Conservation (phyloP, 2,329 filamentous ascomycete genomes). For the Grosmannia huntii region DNA sequence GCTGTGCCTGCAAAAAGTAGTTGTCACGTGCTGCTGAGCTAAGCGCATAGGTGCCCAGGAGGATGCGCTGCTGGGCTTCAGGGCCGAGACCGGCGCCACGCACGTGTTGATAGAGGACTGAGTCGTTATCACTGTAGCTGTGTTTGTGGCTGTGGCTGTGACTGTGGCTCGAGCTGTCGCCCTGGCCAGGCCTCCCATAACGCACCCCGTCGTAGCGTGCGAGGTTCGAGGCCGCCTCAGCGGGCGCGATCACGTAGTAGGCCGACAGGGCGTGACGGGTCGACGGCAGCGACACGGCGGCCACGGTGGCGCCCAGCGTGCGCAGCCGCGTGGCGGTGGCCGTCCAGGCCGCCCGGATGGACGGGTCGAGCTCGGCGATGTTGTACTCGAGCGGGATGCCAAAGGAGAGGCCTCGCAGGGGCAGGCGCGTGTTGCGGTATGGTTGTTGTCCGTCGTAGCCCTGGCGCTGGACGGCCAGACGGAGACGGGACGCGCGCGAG, state of each 20-base stretch:
- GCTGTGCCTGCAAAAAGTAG: conserved; percentile 91
- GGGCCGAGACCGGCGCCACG: conserved; percentile 64
- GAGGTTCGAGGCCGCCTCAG: conserved; percentile 90
- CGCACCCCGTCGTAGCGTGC: conserved; percentile 96
- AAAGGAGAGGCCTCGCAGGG: conserved; percentile 28
- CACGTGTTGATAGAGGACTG: conserved; percentile 62
- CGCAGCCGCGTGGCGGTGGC: conserved; percentile 46
- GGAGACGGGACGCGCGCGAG: conserved; percentile 36
- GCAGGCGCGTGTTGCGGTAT: not conserved
- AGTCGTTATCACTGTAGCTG: conserved; percentile 10
- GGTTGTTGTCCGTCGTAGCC: conserved; percentile 2
- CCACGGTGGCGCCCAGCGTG: conserved; percentile 53
- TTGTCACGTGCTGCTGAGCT: conserved; percentile 89
- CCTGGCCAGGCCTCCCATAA: conserved; percentile 45
- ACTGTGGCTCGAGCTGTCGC: not conserved
- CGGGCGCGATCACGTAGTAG: conserved; percentile 91
- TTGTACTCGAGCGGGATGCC: conserved; percentile 71
- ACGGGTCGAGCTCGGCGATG: conserved; percentile 61
- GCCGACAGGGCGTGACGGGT: conserved; percentile 79
- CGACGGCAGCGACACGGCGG: conserved; percentile 67
- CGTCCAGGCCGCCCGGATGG: conserved; percentile 59
- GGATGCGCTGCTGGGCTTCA: conserved; percentile 76
- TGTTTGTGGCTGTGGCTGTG: no score
- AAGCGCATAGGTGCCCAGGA: conserved; percentile 81
- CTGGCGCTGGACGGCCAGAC: conserved; percentile 17